These are phyloP conservation scores for Tylopilus vinaceipallidus DNA, from an alignment of 768 basidiomycete genomes.

Conservation along the genomic window DNA sequence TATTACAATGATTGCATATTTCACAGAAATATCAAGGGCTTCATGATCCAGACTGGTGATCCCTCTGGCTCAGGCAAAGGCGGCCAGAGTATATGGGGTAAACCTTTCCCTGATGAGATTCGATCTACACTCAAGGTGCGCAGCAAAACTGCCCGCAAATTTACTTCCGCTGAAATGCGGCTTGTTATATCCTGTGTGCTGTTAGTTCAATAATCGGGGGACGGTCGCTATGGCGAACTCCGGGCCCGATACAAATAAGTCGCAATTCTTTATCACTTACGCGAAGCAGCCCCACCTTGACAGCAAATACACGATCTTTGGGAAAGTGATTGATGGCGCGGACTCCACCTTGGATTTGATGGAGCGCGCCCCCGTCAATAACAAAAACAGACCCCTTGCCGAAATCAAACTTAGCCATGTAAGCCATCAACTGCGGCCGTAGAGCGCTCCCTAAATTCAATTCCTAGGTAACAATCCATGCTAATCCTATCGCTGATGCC, in stretches of 20 bases:
- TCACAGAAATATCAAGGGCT: constrained; percentile 93
- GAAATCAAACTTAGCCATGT: constrained; percentile 86
- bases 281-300: constrained; percentile 93
- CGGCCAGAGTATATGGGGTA: constrained; percentile 96
- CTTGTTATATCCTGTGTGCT: background rate
- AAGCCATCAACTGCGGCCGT: constrained; percentile 26
- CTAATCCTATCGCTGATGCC: constrained; percentile 92
- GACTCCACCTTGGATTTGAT: constrained; percentile 93
- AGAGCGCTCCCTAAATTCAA: background rate
- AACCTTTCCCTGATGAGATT: constrained; percentile 88
- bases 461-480: constrained; percentile 79
- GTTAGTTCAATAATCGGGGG: constrained; percentile 91
- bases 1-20: constrained; percentile 85
- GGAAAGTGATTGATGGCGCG: constrained; percentile 97
- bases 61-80: constrained; percentile 90
- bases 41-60: constrained; percentile 95
- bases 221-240: constrained; percentile 98
- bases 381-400: constrained; percentile 82
- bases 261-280: constrained; percentile 87
- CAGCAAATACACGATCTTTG: constrained; percentile 92
- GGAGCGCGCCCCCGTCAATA: constrained; percentile 87
- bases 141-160: background rate
- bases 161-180: background rate
- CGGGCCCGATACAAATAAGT: constrained; percentile 92
- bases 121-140: constrained; percentile 89